Base-by-base conservation (phyloP, 176 grass and related monocot genomes). In the Avena insularis region DNA sequence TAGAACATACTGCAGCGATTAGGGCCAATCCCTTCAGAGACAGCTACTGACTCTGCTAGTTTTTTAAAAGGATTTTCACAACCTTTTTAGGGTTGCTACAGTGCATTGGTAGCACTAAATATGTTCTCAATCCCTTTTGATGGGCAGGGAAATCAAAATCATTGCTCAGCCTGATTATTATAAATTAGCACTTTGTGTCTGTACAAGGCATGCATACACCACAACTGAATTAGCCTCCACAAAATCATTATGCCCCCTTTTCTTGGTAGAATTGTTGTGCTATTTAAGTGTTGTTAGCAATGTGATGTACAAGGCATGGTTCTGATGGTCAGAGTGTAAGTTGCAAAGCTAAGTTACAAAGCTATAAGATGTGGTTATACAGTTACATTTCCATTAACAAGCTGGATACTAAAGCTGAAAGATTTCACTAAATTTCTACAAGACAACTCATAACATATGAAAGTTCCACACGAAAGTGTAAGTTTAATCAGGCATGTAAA, bases 271-370 rank as follows among this genome's bases (percentile, higher is more conserved):
- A 62, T 23, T 62, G 3, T 62, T 62, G 59, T 20, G 66, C 12
- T 8, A 15, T 71, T 60, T 36, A 80, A 31, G 58, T 11, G n/a
- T 40, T 71, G 20, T 20, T 9, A n/a, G 14, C 13, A 64, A 40
- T 87, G 67, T 80, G 36, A 12, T 14, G 87, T 59, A 83, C 23
- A 78, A 50, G 17, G 77, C 25, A 71, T 60, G 51, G 27, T 14
- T 80, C 62, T 53, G 74, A 50, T 59, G 54, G 17, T 71, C 54
- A 6, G 40, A 54, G 15, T 48, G 61, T 19, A 50, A 84, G 63
- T n/a, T 78, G 19, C 63, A 61, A 79, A n/a, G 19, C 35, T 49
- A 71, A 49, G 62, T 31, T 78, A 14, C 63, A 51, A 79, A 49
- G 12, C n/a, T 36, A 61, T 36, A 86, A 86, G 25, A 36, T 51